Base-by-base conservation (phyloP, 192 early-diverging fungal species). In the Pecoramyces ruminantium region DNA sequence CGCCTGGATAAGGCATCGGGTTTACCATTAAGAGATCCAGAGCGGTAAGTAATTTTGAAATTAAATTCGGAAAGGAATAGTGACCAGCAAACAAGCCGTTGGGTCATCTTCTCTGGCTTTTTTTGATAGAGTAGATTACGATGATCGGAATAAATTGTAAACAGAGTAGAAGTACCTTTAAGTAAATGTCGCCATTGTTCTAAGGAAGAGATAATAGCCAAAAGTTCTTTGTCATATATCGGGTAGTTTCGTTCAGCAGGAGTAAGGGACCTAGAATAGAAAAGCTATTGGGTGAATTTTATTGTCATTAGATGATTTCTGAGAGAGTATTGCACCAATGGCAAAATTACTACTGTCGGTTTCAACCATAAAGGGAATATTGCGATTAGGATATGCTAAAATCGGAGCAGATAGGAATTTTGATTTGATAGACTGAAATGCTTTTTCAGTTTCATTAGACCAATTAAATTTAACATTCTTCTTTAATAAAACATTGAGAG, bases 111-210 rank as follows among this genome's bases (percentile, higher is more conserved):
- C 2, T 18, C 78, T 3, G 81, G 83, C 0, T 81, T 83, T 4
- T 79, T 81, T 18, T 87, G 85, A 25, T 85, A 86, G 27, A 83
- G 80, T 29, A 87, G 79, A 78, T 86, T 86, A 17, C 82, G 79
- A 77, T 89, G 88, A 79, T 87, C 85, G 2, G 85, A 84, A 79
- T 79, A 81, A 2, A 88, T 83, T 1, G 78, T 82, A 29, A 89
- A 82, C 2, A 67, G 15, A 34, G 40, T 29, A 0, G 29, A 30
- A 29, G 80, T 1, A 11, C 84, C 83, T 40, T 81, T 83, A 29
- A 90, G 78, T 29, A 85, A 84, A 21, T 82, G 81, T 0, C 83
- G 27, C 85, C 86, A 89, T 83, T 27, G 30, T 30, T 78, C 79
- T 42, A 89, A 82, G 6, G 83, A 25, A 77, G 84, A 80, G 16